Conservation (phyloP, 768 basidiomycete species). For the Leucocoprinus birnbaumii region DNA sequence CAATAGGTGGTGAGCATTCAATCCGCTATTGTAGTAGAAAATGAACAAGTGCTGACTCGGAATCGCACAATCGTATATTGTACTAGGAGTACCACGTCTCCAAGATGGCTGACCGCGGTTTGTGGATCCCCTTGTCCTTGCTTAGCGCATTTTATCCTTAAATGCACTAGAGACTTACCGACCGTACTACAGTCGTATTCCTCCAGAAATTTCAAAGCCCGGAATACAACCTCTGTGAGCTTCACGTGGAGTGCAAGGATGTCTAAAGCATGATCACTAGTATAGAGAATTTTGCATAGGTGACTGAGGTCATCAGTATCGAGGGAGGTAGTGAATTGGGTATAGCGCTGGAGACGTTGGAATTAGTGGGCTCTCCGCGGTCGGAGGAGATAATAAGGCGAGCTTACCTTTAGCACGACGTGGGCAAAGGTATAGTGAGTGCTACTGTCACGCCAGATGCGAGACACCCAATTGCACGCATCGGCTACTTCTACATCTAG, state of each 20-base stretch:
- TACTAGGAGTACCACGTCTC: slow-evolving; percentile 74
- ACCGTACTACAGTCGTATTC: slow-evolving; percentile 80
- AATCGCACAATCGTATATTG: slow-evolving; percentile 67
- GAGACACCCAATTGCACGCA: slow-evolving; percentile 33
- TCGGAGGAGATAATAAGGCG: background rate
- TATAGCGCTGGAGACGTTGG: slow-evolving; percentile 69
- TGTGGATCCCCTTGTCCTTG: slow-evolving; percentile 69
- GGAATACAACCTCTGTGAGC: slow-evolving; percentile 61
- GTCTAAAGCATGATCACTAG: slow-evolving; percentile 59
- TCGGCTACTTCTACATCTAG: slow-evolving; percentile 43
- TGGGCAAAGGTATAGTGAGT: slow-evolving; percentile 59
- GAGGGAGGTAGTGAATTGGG: slow-evolving; percentile 42
- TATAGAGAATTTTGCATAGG: slow-evolving; percentile 64
- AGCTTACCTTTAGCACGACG: slow-evolving; percentile 52
- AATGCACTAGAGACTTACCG: slow-evolving; percentile 44
- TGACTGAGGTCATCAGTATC: slow-evolving; percentile 72
- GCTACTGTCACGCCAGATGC: slow-evolving; percentile 52
- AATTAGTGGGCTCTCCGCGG: too few species aligned
- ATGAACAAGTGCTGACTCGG: slow-evolving; percentile 38
- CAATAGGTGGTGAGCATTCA: background rate
- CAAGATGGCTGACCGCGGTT: slow-evolving; percentile 74
- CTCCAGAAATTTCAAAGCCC: slow-evolving; percentile 59
- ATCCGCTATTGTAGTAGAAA: background rate
- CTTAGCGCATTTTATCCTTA: slow-evolving; percentile 7
- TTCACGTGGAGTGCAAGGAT: slow-evolving; percentile 66